Evolutionary conservation across 2,329 filamentous ascomycete species (phyloP), one percentile per base, ranked within the genome.

Genomic region (Aspergillus sp.): DNA sequence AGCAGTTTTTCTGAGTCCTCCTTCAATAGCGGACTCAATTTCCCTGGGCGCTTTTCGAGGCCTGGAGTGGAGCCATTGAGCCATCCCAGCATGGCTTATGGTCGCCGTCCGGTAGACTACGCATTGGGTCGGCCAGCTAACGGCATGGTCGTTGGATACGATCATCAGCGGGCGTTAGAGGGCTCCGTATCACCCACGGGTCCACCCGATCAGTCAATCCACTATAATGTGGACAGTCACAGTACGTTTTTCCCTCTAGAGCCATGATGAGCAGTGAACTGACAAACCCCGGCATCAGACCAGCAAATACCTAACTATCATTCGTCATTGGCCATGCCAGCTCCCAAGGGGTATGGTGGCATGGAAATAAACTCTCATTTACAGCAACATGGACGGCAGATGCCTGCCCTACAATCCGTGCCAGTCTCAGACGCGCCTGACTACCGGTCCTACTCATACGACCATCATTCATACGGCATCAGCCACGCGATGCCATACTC

Each of bases 1-100:
- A 76, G 72, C 65, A 77, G 74, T 36, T 64, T 76, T 41, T 77
- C 74, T 0, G 74, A 75, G 56, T 61, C 71, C 7, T 71, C 74
- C 7, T 70, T 69, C 58, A 65, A 69, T 51, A 55, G 69, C 15
- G 65, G 70, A 21, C 59, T 75, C 58, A 72, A 71, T 51, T 63
- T 72, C n/a, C 69, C 67, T 4, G 67, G 66, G 25, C 68, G 70
- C 21, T 75, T 68, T 21, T 63, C 70, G 4, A 67, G 68, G 19
- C 62, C 72, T 32, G 67, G 70, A 13, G 54, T 68, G 15, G 70
- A 71, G 21, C 56, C 65, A 5, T 45, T 70, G 12, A 59, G 51
- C 38, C 69, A 69, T 54, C 59, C 69, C 17, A 61, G 63, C 13
- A 53, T 76, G 38, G 62, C 72, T 4, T 72, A 74, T 52, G 65